Conservation (phyloP, 2,329 filamentous ascomycete genomes). For the Leptoxyphium fumago region DNA sequence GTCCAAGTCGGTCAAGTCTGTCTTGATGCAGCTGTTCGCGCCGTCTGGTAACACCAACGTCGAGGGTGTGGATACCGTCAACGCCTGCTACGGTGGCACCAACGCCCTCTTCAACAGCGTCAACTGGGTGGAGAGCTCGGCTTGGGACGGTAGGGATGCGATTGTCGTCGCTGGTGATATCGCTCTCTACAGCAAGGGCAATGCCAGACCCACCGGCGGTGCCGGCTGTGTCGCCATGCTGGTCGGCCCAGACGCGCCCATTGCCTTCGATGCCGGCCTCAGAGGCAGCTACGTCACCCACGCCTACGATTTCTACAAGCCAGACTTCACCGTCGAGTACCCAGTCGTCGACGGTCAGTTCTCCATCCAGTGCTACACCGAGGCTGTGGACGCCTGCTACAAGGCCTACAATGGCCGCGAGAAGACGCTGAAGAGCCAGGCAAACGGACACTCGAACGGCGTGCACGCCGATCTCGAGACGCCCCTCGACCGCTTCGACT, state of each 20-base stretch:
- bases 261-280: conserved; percentile 35
- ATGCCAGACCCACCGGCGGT: conserved; percentile 37
- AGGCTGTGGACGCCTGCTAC: conserved; percentile 39
- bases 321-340: conserved; percentile 39
- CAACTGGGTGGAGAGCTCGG: conserved; percentile 40
- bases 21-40: conserved; percentile 39
- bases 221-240: conserved; percentile 41
- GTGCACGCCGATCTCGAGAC: conserved; percentile 25
- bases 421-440: conserved; percentile 28
- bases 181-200: conserved; percentile 40
- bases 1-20: conserved; percentile 40
- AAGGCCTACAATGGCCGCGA: conserved; percentile 38
- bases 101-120: conserved; percentile 40
- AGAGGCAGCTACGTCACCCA: conserved; percentile 37
- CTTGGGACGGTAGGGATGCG: conserved; percentile 38
- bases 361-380: conserved; percentile 38
- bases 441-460: conserved; percentile 26
- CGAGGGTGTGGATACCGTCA: conserved; percentile 39
- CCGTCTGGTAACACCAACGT: conserved; percentile 38
- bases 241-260: conserved; percentile 34
- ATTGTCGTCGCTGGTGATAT: conserved; percentile 39
- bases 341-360: conserved; percentile 39
- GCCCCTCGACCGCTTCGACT: conserved; percentile 37
- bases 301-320: conserved; percentile 42
- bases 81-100: conserved; percentile 40